phyloP scores from a whole-genome alignment of 345 rosid genomes.

The Populus euphratica region DNA sequence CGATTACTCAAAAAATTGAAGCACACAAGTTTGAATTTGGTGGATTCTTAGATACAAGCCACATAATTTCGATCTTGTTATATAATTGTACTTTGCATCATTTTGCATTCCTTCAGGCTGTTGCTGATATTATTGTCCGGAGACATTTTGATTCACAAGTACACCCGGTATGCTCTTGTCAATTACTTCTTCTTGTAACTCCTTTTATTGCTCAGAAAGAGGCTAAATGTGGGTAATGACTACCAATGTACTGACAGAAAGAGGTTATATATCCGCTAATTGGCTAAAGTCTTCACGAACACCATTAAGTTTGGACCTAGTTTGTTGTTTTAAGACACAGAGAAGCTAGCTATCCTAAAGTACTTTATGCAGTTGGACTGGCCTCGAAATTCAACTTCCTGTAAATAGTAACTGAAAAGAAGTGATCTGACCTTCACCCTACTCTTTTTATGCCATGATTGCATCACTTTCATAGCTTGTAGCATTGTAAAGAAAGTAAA shows the following conservation, averaged over 20 bases:
- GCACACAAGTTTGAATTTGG: not conserved
- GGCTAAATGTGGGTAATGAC: not conserved
- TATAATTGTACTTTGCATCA: not conserved
- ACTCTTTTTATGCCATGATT: not conserved
- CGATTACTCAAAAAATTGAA: not conserved
- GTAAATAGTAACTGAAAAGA: not conserved
- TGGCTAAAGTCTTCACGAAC: not conserved
- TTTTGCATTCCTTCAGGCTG: constrained; percentile 56
- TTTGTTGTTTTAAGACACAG: not conserved
- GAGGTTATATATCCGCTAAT: not conserved
- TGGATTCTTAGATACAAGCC: not conserved
- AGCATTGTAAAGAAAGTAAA: not conserved
- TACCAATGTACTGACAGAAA: not conserved
- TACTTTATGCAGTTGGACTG: not conserved
- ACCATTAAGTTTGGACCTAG: not conserved
- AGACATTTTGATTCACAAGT: constrained; percentile 61
- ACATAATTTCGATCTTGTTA: not conserved
- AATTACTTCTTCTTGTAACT: not conserved
- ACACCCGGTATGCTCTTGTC: constrained; percentile 56
- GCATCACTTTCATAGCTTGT: not conserved
- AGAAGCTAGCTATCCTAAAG: not conserved
- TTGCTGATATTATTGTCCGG: constrained; percentile 61
- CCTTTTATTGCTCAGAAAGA: not conserved
- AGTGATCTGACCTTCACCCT: not conserved
- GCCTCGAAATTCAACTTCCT: not conserved